phyloP scores from a whole-genome alignment of 2,329 filamentous ascomycete species.

The Graphiopsis chlorocephala region DNA sequence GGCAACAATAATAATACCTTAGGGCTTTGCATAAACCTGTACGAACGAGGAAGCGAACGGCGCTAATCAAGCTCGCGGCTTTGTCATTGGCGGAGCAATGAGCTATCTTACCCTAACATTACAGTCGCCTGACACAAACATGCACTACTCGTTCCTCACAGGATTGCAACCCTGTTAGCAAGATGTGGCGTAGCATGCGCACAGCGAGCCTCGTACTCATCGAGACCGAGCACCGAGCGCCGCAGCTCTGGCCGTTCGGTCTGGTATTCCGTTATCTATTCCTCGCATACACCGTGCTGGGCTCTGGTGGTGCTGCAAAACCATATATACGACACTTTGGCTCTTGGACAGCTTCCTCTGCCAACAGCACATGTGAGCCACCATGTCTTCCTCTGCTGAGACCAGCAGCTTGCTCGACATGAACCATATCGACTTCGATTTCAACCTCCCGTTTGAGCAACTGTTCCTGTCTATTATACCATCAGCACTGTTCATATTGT shows the following conservation, averaged over 20 bases:
- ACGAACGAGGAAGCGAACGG: neutral
- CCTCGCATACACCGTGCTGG: neutral
- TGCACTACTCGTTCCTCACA: neutral
- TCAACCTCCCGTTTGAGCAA: neutral
- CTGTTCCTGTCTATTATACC: neutral
- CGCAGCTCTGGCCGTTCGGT: neutral
- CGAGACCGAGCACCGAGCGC: neutral
- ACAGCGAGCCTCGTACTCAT: neutral
- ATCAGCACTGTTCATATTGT: neutral
- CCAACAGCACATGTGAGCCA: neutral
- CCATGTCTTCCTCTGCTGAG: neutral
- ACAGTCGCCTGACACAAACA: neutral
- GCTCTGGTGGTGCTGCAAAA: neutral
- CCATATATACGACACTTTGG: neutral
- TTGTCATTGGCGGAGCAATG: neutral
- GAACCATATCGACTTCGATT: neutral
- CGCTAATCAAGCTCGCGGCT: neutral
- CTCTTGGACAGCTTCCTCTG: neutral
- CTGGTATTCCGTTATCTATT: neutral
- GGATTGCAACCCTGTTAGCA: neutral
- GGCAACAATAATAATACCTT: neutral
- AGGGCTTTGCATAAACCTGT: neutral
- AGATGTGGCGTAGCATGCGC: neutral
- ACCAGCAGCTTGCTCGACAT: neutral
- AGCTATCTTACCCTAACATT: neutral